Evolutionary conservation across 257 asterid genomes (phyloP).

Genomic region (Plantago ovata): DNA sequence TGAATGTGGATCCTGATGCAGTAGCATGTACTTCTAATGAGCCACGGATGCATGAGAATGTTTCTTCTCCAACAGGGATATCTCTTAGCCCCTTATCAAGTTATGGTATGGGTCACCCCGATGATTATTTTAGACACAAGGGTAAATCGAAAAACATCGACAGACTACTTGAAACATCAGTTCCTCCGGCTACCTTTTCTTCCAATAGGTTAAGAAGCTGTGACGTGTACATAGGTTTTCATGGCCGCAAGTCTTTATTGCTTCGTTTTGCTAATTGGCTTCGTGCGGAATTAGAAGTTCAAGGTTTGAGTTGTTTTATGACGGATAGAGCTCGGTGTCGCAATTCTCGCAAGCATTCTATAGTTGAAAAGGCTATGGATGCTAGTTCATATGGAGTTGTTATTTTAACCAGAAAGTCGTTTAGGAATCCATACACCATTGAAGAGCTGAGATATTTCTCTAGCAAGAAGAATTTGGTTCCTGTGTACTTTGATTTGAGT

Average conservation of each 20-base stretch:
- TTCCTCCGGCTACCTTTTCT: conserved; percentile 52
- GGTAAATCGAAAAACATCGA: conserved; percentile 46
- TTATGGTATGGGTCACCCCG: conserved; percentile 31
- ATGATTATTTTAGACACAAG: conserved; percentile 37
- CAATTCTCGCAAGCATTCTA: conserved; percentile 59
- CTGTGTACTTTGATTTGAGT: conserved; percentile 75
- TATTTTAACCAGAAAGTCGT: conserved; percentile 80
- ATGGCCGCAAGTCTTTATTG: conserved; percentile 63
- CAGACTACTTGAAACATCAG: conserved; percentile 39
- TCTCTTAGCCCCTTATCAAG: conserved; percentile 45
- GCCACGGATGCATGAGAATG: conserved; percentile 40
- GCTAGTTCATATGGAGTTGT: conserved; percentile 76
- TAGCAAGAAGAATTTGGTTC: conserved; percentile 90
- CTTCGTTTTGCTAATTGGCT: conserved; percentile 77
- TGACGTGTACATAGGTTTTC: conserved; percentile 82
- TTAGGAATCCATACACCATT: conserved; percentile 74
- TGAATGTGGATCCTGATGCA: conserved; percentile 34
- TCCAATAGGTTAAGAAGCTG: conserved; percentile 64
- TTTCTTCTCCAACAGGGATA: conserved; percentile 49
- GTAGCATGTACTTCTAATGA: conserved; percentile 34
- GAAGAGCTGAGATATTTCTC: conserved; percentile 86
- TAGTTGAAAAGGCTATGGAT: conserved; percentile 78
- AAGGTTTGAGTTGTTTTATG: conserved; percentile 81
- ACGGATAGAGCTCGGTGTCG: conserved; percentile 68
- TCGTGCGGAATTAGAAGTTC: conserved; percentile 77